Conservation (phyloP, 148 eudicot genomes). For the Chenopodium quinoa region DNA sequence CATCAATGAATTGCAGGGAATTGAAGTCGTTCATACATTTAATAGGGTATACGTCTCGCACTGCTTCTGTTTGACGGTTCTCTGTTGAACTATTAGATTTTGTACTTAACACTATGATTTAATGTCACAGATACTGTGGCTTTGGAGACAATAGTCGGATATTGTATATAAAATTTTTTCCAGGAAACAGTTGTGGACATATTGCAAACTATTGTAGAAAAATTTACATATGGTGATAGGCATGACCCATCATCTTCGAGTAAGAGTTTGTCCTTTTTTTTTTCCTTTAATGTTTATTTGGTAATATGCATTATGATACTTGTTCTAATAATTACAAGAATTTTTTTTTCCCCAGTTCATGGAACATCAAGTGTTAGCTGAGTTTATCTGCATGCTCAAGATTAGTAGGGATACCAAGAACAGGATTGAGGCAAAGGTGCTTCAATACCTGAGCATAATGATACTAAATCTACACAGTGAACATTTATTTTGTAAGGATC, state of each 20-base stretch:
- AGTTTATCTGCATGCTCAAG: slow-evolving; percentile 48
- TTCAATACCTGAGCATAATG: slow-evolving; percentile 59
- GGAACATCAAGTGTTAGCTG: slow-evolving; percentile 46
- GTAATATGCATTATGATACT: neutral
- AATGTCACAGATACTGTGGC: neutral
- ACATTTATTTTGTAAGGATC: slow-evolving; percentile 48
- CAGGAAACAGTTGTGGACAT: slow-evolving; percentile 47
- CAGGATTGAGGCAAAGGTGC: slow-evolving; percentile 48
- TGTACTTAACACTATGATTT: neutral
- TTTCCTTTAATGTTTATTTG: neutral
- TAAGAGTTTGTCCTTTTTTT: slow-evolving; percentile 19
- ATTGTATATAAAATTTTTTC: neutral
- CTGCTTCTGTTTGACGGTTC: neutral
- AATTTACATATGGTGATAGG: slow-evolving; percentile 49
- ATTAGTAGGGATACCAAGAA: slow-evolving; percentile 31
- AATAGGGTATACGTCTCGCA: slow-evolving; percentile 36
- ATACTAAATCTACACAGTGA: slow-evolving; percentile 54
- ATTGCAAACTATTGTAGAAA: slow-evolving; percentile 47
- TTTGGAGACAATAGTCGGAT: neutral
- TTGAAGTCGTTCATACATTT: slow-evolving; percentile 37
- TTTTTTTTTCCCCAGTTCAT: slow-evolving; percentile 33
- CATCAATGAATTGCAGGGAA: slow-evolving; percentile 36
- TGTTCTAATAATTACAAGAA: neutral
- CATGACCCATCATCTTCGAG: slow-evolving; percentile 47
- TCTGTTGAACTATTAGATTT: neutral